Evolutionary conservation across 1,284 basidiomycete genomes (phyloP), one percentile per base, ranked within the genome.

Genomic region (Gomphus bonarii): DNA sequence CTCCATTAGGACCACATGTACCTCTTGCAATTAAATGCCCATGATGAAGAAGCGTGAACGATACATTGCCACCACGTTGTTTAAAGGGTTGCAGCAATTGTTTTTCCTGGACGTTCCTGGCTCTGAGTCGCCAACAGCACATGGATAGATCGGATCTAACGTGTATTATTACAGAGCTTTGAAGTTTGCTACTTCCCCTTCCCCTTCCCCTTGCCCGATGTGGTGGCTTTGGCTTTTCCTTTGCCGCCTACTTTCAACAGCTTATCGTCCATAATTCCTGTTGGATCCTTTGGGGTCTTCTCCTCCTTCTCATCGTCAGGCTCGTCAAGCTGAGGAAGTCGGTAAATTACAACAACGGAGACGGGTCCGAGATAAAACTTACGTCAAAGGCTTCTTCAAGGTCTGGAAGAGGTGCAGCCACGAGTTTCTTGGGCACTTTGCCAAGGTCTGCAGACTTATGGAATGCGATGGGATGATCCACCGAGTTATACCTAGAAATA

Each of bases 391-490:
- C 91, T 57, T 97, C 94, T 66, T 97, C 93, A 30, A 92, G 76
- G 71, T 97, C 94, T 0, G 94, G 92, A 16, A 80, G 79, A 11
- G 84, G 78, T 33, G 75, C 80, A 0, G 68, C 67, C 8, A 77
- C 78, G 55, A 93, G 76, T 67, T 88, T 93, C 75, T 87, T 90
- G 1, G 89, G 82, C 16, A 69, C 75, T 63, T 85, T 86, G 2
- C 89, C 88, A 44, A 93, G 74, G 64, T 90, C 85, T 59, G 79
- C 75, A 0, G 84, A 87, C 66, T 91, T 93, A 71, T 95, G 84
- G 78, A 94, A 95, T 0, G 93, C 82, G 62, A 97, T 88, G 0
- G 94, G 93, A 67, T 97, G 93, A 53, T 94, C 91, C 25, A 70
- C 68, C 16, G 82, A 73, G 68, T 97, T 97, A 72, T 95, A 97